Percentiles rank a stretch among this genome's conserved stretches.
Evolutionary conservation across 305 asterid species (phyloP).

Genomic region (Fraxinus sp.): DNA sequence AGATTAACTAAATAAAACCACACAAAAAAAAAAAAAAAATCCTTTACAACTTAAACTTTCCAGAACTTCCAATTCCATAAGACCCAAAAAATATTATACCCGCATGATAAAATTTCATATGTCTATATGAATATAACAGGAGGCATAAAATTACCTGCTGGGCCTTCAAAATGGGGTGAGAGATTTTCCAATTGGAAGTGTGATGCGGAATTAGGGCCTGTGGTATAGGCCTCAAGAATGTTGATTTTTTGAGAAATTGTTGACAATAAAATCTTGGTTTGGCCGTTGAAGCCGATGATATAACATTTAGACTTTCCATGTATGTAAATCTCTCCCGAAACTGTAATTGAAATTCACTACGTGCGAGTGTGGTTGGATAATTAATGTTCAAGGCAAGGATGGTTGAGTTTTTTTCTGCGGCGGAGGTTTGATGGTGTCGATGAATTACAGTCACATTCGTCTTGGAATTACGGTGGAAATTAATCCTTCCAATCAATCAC

Average conservation of each 20-base stretch:
- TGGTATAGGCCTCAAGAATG: slow-evolving; percentile 26
- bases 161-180: slow-evolving; percentile 34
- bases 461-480: neutral
- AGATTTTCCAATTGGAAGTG: slow-evolving; percentile 21
- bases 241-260: slow-evolving; percentile 28
- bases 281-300: slow-evolving; percentile 28
- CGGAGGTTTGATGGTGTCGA: neutral
- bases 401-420: neutral
- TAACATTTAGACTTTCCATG: slow-evolving; percentile 30
- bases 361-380: neutral
- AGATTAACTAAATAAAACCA: neutral
- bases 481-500: neutral
- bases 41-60: neutral
- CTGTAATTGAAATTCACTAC: neutral
- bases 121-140: neutral
- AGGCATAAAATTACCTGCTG: slow-evolving; percentile 33
- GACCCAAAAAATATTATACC: neutral
- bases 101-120: neutral
- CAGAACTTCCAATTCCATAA: neutral
- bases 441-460: neutral
- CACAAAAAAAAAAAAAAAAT: neutral
- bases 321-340: neutral
- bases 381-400: neutral
- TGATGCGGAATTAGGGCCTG: slow-evolving; percentile 26
- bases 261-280: slow-evolving; percentile 22